A percentile compares a stretch with the other conserved stretches of the same genome.
phyloP scores from a whole-genome alignment of 345 rosid genomes.

The Xanthoceras sorbifolium region DNA sequence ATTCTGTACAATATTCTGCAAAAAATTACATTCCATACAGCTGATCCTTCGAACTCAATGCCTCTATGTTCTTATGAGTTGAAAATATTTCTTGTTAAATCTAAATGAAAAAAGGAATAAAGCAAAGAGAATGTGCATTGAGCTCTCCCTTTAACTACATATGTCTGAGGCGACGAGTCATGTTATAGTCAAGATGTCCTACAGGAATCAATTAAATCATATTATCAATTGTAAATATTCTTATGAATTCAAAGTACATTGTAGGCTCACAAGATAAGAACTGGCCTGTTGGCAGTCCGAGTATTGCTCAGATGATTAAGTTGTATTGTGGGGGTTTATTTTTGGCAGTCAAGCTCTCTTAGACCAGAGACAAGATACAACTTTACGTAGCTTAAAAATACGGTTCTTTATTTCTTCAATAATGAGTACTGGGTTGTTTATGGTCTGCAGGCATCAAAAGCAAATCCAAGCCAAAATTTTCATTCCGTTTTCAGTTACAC shows the following conservation, averaged over 20 bases:
- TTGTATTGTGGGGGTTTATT: background rate
- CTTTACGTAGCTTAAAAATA: background rate
- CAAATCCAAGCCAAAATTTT: constrained; percentile 56
- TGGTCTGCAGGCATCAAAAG: constrained; percentile 46
- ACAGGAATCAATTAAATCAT: background rate
- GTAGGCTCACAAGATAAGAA: background rate
- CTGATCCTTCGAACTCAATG: background rate
- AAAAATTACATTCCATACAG: background rate
- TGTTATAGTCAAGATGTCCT: background rate
- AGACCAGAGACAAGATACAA: background rate
- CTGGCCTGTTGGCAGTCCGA: background rate
- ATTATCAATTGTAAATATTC: background rate
- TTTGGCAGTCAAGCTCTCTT: background rate
- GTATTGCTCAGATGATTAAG: background rate
- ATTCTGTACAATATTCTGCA: background rate
- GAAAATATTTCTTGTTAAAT: background rate
- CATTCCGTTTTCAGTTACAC: constrained; percentile 41
- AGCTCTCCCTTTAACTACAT: background rate
- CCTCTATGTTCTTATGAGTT: background rate
- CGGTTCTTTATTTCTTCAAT: background rate
- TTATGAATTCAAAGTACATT: background rate
- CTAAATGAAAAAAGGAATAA: background rate
- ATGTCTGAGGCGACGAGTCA: background rate
- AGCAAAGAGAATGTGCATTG: background rate
- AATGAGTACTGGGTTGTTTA: constrained; percentile 3